Evolutionary conservation across 371 early-diverging fungal species (phyloP), one percentile per base, ranked within the genome.

Genomic region (Mortierella sp.): DNA sequence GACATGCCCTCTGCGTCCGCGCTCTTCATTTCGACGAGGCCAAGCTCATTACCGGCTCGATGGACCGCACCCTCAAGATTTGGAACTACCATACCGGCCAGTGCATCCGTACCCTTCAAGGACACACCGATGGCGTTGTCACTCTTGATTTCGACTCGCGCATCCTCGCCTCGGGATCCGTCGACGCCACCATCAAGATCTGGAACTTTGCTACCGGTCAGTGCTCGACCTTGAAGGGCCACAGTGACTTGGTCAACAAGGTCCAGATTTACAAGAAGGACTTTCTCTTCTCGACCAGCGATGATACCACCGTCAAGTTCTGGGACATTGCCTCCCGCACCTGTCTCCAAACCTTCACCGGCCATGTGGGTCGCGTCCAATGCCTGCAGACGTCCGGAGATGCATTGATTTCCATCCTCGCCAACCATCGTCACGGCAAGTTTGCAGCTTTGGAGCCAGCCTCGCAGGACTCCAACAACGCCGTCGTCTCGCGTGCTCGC

Each of bases 41-140:
- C 80, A 96, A 95, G 85, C 89, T 97, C 44, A 94, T 97, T 27
- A 94, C 97, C 4, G 97, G 96, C 10, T 95, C 97, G 12, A 94
- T 96, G 89, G 99, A 99, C 83, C 93, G 96, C 43, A 98, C 98
- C 0, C 92, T 99, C n/a, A 92, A 96, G 79, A 95, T 99, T 68
- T 99, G 99, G 99, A 97, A 98, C 89, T 96, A 97, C 86, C 95
- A 96, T 70, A 95, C 95, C 6, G 99, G 98, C 46, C 89, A 94
- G 51, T 95, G 96, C 78, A 93, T 99, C 56, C 95, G 97, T 41
- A 96, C 95, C 0, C 87, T 99, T 70, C 94, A 92, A 68, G 95
- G 95, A 44, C 95, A 94, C 76, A 97, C 98, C 49, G 93, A 92
- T 75, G 98, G 97, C 29, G 96, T 99, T 27, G 90, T 94, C 44